phyloP scores from a whole-genome alignment of 352 stramenopile species.

The Phytophthora tubulina region DNA sequence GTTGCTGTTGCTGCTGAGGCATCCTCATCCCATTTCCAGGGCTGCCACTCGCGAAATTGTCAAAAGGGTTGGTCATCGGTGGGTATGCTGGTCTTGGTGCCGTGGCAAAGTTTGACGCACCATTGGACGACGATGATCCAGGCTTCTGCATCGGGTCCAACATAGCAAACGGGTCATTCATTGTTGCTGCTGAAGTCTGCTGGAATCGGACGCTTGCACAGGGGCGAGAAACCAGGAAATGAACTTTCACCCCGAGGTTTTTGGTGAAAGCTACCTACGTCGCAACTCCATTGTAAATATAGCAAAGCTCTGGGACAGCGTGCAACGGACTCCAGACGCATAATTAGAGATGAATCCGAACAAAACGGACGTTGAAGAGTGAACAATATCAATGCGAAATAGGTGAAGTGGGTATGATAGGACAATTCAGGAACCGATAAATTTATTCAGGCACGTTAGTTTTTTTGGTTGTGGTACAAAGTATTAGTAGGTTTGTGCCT shows the following conservation, averaged over 20 bases:
- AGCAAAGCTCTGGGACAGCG: constrained; percentile 28
- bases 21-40: constrained; percentile 38
- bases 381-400: constrained; percentile 2
- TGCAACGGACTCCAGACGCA: constrained; percentile 35
- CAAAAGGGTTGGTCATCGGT: constrained; percentile 52
- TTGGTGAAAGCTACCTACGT: constrained; percentile 14
- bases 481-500: background rate
- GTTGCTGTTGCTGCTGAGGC: constrained; percentile 41
- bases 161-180: constrained; percentile 78
- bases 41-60: constrained; percentile 32
- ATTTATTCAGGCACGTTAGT: constrained; percentile 16
- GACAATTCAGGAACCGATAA: constrained; percentile 13
- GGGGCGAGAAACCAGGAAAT: constrained; percentile 37
- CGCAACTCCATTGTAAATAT: constrained; percentile 39
- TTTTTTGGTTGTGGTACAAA: background rate
- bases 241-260: constrained; percentile 15
- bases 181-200: constrained; percentile 30
- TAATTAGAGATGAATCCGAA: constrained; percentile 22
- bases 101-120: constrained; percentile 26
- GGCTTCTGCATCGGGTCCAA: constrained; percentile 61
- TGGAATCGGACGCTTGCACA: constrained; percentile 17
- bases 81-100: constrained; percentile 23
- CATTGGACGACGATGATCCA: constrained; percentile 20
- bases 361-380: constrained; percentile 35
- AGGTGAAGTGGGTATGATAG: background rate